Evolutionary conservation across 2,329 filamentous ascomycete species (phyloP).

Genomic region (Phyllosticta citrichinensis): DNA sequence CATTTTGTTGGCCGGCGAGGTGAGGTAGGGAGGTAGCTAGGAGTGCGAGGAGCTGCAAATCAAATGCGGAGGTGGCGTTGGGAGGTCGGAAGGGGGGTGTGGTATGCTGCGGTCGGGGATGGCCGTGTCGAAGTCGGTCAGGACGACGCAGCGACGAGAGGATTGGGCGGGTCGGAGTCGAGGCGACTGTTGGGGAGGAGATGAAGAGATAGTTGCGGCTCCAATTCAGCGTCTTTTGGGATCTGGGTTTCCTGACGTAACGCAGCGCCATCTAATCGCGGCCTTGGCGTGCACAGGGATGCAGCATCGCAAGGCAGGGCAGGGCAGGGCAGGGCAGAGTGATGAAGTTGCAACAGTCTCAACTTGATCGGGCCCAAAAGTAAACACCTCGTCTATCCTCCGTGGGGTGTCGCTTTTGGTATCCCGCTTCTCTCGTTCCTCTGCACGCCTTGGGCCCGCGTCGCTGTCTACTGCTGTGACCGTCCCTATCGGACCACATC

Average conservation of each 20-base stretch:
- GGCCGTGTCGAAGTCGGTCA: conserved; percentile 1
- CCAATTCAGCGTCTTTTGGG: conserved; percentile 2
- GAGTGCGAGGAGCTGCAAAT: not conserved
- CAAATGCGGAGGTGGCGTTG: not conserved
- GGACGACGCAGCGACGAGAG: not conserved
- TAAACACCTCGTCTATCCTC: not conserved
- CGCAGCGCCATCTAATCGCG: conserved; percentile 1
- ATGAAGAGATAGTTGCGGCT: conserved; percentile 5
- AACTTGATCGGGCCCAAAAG: not conserved
- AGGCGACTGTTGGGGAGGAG: too few relatives aligned
- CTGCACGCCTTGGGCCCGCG: too few relatives aligned
- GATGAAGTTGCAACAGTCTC: not conserved
- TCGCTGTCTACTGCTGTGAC: not conserved
- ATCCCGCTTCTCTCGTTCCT: too few relatives aligned
- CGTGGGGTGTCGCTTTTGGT: too few relatives aligned
- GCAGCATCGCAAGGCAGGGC: not conserved
- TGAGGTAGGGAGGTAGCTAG: not conserved
- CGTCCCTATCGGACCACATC: not conserved
- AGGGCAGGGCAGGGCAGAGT: too few relatives aligned
- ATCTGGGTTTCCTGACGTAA: not conserved
- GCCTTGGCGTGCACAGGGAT: conserved; percentile 6
- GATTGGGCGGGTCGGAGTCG: too few relatives aligned
- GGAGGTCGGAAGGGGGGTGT: not conserved
- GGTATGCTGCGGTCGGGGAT: not conserved
- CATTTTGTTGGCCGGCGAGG: not conserved